A percentile compares a stretch with the other conserved stretches of the same genome.
phyloP scores from a whole-genome alignment of 2,329 filamentous ascomycete genomes.

The Lasiodiplodia hormozganensis region DNA sequence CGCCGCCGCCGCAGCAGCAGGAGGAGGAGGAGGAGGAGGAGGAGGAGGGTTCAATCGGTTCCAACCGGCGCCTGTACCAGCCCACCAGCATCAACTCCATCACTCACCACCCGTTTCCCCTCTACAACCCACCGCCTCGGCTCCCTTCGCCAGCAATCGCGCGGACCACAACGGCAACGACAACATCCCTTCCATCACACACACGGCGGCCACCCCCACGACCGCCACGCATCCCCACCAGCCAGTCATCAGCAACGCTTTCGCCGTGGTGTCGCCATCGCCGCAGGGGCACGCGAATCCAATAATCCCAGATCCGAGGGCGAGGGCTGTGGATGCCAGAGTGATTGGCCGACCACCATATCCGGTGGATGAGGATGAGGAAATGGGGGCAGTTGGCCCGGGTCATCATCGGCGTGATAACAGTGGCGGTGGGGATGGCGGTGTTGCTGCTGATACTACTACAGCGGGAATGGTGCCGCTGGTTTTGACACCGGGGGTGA shows the following conservation, averaged over 20 bases:
- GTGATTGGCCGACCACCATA: neutral
- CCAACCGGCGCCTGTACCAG: neutral
- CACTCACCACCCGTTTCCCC: neutral
- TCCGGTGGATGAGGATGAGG: constrained; percentile 17
- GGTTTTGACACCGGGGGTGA: neutral
- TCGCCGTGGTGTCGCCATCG: neutral
- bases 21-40: neutral
- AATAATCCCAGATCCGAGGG: constrained; percentile 1
- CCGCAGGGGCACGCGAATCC: constrained; percentile 1
- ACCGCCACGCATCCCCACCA: neutral
- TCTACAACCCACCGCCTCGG: neutral
- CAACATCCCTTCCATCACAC: constrained; percentile 11
- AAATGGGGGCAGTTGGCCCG: neutral
- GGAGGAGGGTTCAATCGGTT: neutral
- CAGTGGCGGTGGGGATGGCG: neutral
- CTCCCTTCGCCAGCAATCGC: neutral
- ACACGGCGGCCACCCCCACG: constrained; percentile 1
- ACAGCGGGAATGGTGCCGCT: neutral
- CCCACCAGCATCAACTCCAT: neutral
- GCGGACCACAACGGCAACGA: neutral
- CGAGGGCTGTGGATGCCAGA: neutral
- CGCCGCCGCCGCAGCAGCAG: neutral
- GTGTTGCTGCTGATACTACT: neutral
- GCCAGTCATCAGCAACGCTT: neutral
- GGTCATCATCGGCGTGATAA: neutral